Base-by-base conservation (phyloP, 805 yeast species). In the Diddensiella santjacobensis region DNA sequence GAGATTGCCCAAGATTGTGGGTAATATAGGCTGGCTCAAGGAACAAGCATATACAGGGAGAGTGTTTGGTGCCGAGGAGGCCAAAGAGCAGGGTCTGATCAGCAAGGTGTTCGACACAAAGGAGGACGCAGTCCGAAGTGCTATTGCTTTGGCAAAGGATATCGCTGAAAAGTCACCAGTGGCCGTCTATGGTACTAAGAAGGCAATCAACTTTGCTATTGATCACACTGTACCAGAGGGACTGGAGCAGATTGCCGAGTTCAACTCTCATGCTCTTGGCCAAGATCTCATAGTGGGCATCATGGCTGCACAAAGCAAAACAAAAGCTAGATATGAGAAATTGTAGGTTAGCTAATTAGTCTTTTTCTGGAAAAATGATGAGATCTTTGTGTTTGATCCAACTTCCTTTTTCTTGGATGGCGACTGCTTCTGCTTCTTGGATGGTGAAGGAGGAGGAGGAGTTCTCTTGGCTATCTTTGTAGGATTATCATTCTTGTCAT, bases 141-240 rank as follows among this genome's bases (percentile, higher is more conserved):
- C 84, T n/a, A 43, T 68, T 5, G 67, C 70, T 24, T 56, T 80
- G 35, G 91, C 85, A 0, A 49, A 48, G 3, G 62, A 58, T 15
- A 78, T 84, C 26, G 71, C 73, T 31, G 44, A 49, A 2, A 72
- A 76, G 61, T 71, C 74, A 38, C 74, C 71, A 22, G 81, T 85
- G 68, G 86, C 87, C 17, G 70, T 84, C 31, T 71, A 65, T 51
- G 90, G 89, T 10, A 78, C 86, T 3, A 84, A 84, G 65, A 69
- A 68, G 47, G 62, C 74, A 45, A 58, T 84, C 54, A 79, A 80
- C 52, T 65, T 61, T 43, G 72, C 72, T 19, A 45, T 66, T 2
- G 70, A 67, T 48, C 69, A 65, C 47, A 57, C 65, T 6, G 63
- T 69, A 6, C 69, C 68, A 22, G 71, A 72, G 19, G 84, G 86